Percentiles rank a stretch among this genome's conserved stretches.
Evolutionary conservation across 1,139 yeast species (phyloP).

Genomic region (Scheffersomyces cryptocercus): DNA sequence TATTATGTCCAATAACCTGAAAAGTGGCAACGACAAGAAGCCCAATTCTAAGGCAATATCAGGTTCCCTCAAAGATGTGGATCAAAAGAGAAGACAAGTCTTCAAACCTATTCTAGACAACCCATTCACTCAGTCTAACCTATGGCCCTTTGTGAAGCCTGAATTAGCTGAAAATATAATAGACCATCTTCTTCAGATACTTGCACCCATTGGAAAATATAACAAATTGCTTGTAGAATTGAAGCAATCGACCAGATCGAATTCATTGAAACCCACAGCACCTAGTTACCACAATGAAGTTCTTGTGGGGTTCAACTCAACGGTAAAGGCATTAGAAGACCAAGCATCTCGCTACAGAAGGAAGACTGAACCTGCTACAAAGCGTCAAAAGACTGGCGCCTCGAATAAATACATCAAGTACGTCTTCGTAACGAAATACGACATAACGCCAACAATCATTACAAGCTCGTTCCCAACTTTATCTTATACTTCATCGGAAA

Average conservation of each 20-base stretch:
- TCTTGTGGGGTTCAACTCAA: slow-evolving; percentile 56
- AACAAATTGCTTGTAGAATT: slow-evolving; percentile 17
- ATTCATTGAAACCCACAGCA: slow-evolving; percentile 12
- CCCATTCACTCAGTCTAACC: slow-evolving; percentile 51
- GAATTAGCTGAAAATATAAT: slow-evolving; percentile 36
- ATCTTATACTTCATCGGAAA: slow-evolving; percentile 44
- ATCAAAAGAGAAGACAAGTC: slow-evolving; percentile 49
- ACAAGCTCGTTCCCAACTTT: slow-evolving; percentile 56
- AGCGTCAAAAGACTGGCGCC: slow-evolving; percentile 3
- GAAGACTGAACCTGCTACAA: slow-evolving; percentile 6
- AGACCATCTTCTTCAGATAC: slow-evolving; percentile 38
- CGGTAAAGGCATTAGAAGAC: slow-evolving; percentile 48
- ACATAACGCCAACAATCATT: slow-evolving; percentile 49
- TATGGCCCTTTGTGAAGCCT: slow-evolving; percentile 54
- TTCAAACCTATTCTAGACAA: slow-evolving; percentile 63
- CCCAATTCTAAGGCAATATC: not conserved
- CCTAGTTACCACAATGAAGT: slow-evolving; percentile 29
- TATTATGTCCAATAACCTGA: too few relatives aligned
- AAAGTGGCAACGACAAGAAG: not conserved
- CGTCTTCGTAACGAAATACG: slow-evolving; percentile 57
- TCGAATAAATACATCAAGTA: slow-evolving; percentile 27
- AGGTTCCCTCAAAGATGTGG: slow-evolving; percentile 43
- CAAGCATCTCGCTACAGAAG: slow-evolving; percentile 37
- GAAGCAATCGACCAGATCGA: slow-evolving; percentile 5
- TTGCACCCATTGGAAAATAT: slow-evolving; percentile 40